These are phyloP conservation scores for Terana coerulea DNA, from an alignment of 768 basidiomycete genomes.

Conservation along the genomic window DNA sequence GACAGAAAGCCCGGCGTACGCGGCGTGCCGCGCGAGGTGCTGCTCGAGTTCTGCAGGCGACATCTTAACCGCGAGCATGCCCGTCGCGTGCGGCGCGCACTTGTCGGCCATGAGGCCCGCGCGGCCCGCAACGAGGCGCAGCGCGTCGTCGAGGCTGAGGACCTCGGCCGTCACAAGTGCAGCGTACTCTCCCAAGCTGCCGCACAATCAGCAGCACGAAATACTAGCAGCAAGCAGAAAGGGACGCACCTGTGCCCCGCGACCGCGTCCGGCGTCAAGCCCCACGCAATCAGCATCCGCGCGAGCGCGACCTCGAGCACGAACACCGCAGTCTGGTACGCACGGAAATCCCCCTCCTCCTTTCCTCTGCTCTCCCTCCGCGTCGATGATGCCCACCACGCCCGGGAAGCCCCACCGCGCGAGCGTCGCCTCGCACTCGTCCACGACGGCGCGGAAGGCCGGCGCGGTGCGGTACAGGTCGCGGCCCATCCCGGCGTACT, in stretches of 20 bases:
- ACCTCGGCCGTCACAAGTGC: conserved; percentile 61
- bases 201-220: neutral
- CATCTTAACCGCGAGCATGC: conserved; percentile 59
- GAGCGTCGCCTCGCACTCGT: conserved; percentile 56
- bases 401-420: conserved; percentile 46
- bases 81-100: conserved; percentile 42
- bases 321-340: conserved; percentile 52
- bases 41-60: conserved; percentile 27
- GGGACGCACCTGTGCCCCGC: conserved; percentile 65
- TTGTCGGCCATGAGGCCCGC: conserved; percentile 51
- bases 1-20: conserved; percentile 29
- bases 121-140: conserved; percentile 54
- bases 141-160: conserved; percentile 50
- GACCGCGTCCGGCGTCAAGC: conserved; percentile 54
- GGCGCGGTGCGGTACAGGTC: conserved; percentile 47
- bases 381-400: conserved; percentile 37
- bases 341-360: conserved; percentile 33
- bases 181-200: conserved; percentile 75
- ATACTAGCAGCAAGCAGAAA: too few species aligned
- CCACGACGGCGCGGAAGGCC: conserved; percentile 47
- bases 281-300: conserved; percentile 67
- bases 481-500: conserved; percentile 62
- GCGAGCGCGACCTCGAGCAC: conserved; percentile 61
- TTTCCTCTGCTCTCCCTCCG: neutral
- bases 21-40: neutral